Conservation (phyloP, 1,284 basidiomycete genomes). For the Apiotrichum akiyoshidainum region DNA sequence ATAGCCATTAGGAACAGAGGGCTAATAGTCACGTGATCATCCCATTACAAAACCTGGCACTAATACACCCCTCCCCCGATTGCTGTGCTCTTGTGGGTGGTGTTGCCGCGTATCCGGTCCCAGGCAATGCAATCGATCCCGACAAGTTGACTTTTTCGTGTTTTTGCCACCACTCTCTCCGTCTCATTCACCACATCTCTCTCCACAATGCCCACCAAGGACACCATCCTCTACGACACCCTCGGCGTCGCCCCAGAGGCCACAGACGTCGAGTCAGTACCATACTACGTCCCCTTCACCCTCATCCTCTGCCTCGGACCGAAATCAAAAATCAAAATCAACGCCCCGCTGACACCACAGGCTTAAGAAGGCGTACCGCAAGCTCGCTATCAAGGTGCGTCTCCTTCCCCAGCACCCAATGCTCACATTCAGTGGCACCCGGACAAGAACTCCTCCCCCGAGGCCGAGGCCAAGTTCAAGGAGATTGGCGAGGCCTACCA, state of each 20-base stretch:
- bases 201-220: constrained; percentile 35
- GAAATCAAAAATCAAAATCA: background rate
- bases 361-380: constrained; percentile 93
- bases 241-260: constrained; percentile 47
- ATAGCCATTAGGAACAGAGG: too few species aligned
- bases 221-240: constrained; percentile 49
- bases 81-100: too few species aligned
- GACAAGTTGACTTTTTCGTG: background rate
- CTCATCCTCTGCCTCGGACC: background rate
- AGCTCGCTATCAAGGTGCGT: constrained; percentile 85
- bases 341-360: constrained; percentile 21
- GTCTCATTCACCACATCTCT: background rate
- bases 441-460: constrained; percentile 65
- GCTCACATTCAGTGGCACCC: constrained; percentile 70
- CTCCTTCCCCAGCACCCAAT: background rate
- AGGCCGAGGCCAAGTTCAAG: constrained; percentile 90
- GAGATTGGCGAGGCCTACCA: constrained; percentile 92
- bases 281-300: background rate
- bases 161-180: background rate
- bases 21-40: too few species aligned
- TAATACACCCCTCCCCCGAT: too few species aligned
- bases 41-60: too few species aligned
- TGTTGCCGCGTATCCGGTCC: too few species aligned
- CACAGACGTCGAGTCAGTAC: constrained; percentile 46
- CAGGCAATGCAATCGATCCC: too few species aligned